Evolutionary conservation across 2,329 filamentous ascomycete genomes (phyloP), one percentile per base, ranked within the genome.

Genomic region (Nectriaceae sp.): DNA sequence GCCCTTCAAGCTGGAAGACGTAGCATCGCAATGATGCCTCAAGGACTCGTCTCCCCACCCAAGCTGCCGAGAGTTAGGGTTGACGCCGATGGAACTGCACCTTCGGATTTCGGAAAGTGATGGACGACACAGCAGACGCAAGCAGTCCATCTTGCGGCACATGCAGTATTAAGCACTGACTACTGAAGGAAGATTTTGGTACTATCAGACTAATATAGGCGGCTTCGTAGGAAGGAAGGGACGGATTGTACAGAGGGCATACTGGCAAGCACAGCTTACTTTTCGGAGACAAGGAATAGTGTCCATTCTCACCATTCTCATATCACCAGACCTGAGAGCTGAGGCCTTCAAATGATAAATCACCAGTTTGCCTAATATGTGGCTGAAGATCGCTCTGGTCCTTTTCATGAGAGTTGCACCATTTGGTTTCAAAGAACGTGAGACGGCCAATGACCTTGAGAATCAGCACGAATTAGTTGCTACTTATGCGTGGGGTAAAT

Each of bases 41-140:
- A 21, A 20, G 37, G 31, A 26, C 18, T 44, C 22, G 37, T 36
- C 42, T 47, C 49, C 41, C 29, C 44, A 26, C 26, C 48, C 16
- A 54, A 52, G 47, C 35, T 31, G 16, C 16, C 44, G 13, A 40
- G 33, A 26, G 29, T 31, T 43, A 44, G 29, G 36, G 36, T 35
- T 22, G 49, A 55, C 36, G 41, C 38, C 21, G 43, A 42, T 26
- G 55, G 55, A 45, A 49, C 49, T 42, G 52, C 54, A 44, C 38
- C 36, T 13, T 22, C 38, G 18, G 33, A 46, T 19, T 33, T 35
- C 21, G 44, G 20, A 31, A 53, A 50, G 20, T 50, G 33, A 42
- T 37, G 11, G n/a, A n/a, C n/a, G n/a, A n/a, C n/a, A n/a, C n/a
- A n/a, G n/a, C n/a, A n/a, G n/a, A n/a, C n/a, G n/a, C n/a, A n/a